These are phyloP conservation scores for Musa beccarii DNA, from an alignment of 176 grass and related monocot species.

Conservation along the genomic window DNA sequence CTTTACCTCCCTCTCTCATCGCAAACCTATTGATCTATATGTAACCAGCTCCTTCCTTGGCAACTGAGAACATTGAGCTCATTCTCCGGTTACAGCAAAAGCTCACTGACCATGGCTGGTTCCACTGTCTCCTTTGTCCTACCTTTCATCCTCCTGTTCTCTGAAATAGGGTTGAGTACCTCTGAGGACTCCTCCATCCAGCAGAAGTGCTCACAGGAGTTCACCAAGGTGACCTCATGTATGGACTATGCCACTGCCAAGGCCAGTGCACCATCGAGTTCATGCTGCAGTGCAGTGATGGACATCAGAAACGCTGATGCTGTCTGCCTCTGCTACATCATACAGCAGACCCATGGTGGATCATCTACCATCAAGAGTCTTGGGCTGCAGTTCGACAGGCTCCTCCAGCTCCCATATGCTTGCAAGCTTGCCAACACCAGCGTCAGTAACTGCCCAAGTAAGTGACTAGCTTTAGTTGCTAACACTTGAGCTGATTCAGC, in stretches of 20 bases:
- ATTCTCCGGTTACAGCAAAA: not conserved
- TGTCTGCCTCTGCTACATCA: constrained; percentile 36
- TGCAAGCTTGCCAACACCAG: constrained; percentile 39
- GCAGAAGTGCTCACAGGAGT: constrained; percentile 27
- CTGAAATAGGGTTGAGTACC: not conserved
- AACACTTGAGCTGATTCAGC: not conserved
- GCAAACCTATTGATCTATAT: not conserved
- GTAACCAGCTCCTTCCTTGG: not conserved
- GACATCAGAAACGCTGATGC: constrained; percentile 27
- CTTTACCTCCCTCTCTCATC: not conserved
- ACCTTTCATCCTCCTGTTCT: constrained; percentile 14
- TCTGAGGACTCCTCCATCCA: constrained; percentile 12
- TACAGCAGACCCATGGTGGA: constrained; percentile 36
- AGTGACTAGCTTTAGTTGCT: constrained; percentile 9
- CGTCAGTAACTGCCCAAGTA: constrained; percentile 37
- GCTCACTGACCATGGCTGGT: not conserved
- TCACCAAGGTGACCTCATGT: constrained; percentile 26
- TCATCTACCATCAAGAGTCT: constrained; percentile 23
- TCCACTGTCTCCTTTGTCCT: constrained; percentile 1
- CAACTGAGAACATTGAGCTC: not conserved
- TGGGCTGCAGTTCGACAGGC: constrained; percentile 29
- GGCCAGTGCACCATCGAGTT: constrained; percentile 1
- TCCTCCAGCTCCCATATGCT: constrained; percentile 24
- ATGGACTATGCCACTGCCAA: constrained; percentile 33
- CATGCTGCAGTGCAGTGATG: constrained; percentile 27